Conservation (phyloP, 441 rosid genomes). For the Euphorbia celastroides region DNA sequence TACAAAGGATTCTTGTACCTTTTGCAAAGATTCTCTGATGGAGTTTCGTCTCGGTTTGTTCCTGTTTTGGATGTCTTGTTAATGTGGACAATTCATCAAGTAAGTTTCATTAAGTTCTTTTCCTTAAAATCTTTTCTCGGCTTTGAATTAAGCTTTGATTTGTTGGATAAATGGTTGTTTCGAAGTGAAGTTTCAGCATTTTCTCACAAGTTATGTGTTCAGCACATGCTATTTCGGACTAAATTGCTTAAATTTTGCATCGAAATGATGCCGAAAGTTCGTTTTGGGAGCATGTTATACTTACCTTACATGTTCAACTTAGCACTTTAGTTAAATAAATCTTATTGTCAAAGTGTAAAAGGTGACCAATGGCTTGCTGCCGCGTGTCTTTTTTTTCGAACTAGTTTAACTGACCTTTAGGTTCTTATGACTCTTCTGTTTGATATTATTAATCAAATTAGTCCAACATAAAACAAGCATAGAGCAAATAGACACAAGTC, state of each 20-base stretch:
- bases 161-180: too few species aligned
- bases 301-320: neutral
- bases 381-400: too few species aligned
- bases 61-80: slow-evolving; percentile 64
- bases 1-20: slow-evolving; percentile 65
- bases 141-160: too few species aligned
- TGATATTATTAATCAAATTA: neutral
- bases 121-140: too few species aligned
- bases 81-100: slow-evolving; percentile 83
- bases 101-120: slow-evolving; percentile 21
- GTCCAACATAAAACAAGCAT: neutral
- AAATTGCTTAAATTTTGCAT: neutral
- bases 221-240: too few species aligned
- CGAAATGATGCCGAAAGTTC: neutral
- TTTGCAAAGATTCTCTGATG: slow-evolving; percentile 40
- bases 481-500: neutral
- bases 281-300: neutral
- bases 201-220: too few species aligned
- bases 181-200: too few species aligned
- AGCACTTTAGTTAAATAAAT: too few species aligned
- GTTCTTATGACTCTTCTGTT: neutral
- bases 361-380: too few species aligned
- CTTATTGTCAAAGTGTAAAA: too few species aligned
- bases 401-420: neutral
- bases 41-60: slow-evolving; percentile 37